These are phyloP conservation scores for Calocera viscosa DNA, from an alignment of 768 basidiomycete genomes.

Conservation along the genomic window DNA sequence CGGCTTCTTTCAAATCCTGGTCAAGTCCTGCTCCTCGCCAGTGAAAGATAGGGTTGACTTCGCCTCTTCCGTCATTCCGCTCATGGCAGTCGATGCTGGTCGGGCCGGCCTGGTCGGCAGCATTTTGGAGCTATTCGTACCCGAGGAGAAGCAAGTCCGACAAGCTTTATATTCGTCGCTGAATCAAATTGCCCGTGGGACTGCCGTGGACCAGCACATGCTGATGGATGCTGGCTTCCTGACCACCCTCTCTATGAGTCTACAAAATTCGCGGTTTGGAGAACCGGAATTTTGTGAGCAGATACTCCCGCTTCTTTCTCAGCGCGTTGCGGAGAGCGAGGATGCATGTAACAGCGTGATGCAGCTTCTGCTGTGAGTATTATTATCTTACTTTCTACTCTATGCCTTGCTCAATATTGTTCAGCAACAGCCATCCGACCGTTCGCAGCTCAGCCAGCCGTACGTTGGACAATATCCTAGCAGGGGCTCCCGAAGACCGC, in stretches of 20 bases:
- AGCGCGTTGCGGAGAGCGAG: not conserved
- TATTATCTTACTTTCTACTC: not conserved
- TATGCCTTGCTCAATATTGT: not conserved
- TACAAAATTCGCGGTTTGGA: not conserved
- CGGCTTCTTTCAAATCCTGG: not conserved
- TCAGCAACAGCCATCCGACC: not conserved
- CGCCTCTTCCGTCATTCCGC: not conserved
- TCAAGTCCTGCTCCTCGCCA: not conserved
- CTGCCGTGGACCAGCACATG: not conserved
- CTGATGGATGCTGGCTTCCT: not conserved
- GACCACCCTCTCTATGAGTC: not conserved
- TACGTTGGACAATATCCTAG: not conserved
- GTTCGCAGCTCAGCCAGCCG: not conserved
- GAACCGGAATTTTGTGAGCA: not conserved
- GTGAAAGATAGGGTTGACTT: not conserved
- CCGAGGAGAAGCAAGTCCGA: not conserved
- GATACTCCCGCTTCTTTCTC: not conserved
- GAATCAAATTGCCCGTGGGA: not conserved
- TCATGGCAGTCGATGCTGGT: not conserved
- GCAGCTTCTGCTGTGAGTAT: not conserved
- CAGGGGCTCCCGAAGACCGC: not conserved
- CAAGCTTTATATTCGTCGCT: not conserved
- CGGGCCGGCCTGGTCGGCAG: not conserved
- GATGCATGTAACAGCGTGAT: not conserved
- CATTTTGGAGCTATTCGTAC: not conserved